phyloP scores from a whole-genome alignment of 257 asterid genomes.

The Gentiana macrophylla region DNA sequence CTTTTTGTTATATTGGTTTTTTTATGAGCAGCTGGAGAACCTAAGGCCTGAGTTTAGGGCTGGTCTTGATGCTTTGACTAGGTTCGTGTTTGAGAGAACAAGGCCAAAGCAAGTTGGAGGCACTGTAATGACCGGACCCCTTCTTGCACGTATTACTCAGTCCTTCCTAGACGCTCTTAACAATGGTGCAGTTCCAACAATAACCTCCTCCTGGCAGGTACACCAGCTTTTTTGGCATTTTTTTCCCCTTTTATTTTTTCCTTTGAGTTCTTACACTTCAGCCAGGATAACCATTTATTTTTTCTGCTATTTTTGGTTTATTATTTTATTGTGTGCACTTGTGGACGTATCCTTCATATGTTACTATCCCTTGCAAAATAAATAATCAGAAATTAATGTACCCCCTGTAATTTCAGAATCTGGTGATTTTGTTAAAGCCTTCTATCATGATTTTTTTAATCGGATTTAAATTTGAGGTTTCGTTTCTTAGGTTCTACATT shows the following conservation, averaged over 20 bases:
- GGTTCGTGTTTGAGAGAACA: constrained; percentile 87
- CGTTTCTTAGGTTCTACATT: no score
- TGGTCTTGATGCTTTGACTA: constrained; percentile 85
- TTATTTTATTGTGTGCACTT: no score
- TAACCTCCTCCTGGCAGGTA: constrained; percentile 98
- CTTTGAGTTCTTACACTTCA: no score
- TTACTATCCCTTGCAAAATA: no score
- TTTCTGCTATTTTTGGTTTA: no score
- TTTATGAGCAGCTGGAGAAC: constrained; percentile 49
- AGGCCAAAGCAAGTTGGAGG: constrained; percentile 93
- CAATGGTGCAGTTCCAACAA: constrained; percentile 96
- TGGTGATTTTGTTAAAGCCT: no score
- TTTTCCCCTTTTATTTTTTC: not conserved
- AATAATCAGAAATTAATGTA: no score
- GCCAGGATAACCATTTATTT: no score
- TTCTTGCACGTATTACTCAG: constrained; percentile 83
- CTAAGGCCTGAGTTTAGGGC: constrained; percentile 83
- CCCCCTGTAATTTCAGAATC: no score
- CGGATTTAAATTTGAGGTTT: no score
- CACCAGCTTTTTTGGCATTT: constrained; percentile 4
- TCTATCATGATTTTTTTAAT: no score
- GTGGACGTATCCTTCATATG: no score
- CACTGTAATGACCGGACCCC: constrained; percentile 93
- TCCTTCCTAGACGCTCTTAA: constrained; percentile 93
- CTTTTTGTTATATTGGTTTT: not conserved